A percentile compares a stretch with the other conserved stretches of the same genome.
Conservation (phyloP, 1,139 yeast genomes). For the Saccharomyces pastorianus region DNA sequence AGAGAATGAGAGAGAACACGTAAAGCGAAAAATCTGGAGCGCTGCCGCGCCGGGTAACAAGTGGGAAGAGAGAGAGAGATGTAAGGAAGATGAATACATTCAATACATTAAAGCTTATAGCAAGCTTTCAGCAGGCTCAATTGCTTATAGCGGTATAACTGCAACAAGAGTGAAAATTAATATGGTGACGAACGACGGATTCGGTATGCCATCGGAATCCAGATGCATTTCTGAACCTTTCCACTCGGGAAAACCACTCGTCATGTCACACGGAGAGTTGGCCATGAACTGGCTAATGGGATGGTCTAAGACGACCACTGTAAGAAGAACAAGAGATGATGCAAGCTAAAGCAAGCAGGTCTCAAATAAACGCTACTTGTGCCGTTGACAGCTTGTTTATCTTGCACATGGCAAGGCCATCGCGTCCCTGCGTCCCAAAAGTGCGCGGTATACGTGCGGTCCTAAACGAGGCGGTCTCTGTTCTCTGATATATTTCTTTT, state of each 20-base stretch:
- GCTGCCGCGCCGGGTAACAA: background rate
- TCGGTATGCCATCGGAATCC: background rate
- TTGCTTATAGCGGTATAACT: background rate
- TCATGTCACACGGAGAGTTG: background rate
- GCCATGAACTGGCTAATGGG: background rate
- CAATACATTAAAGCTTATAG: too few relatives aligned
- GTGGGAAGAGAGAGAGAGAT: background rate
- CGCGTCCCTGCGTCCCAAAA: background rate
- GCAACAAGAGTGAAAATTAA: background rate
- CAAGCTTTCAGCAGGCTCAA: background rate
- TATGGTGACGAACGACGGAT: background rate
- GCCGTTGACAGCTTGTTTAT: background rate
- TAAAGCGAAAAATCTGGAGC: background rate
- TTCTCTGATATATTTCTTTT: background rate
- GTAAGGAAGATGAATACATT: too few relatives aligned
- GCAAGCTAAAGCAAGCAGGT: background rate
- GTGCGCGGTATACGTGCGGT: background rate
- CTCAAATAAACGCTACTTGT: background rate
- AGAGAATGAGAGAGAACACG: conserved; percentile 1
- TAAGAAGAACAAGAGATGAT: background rate
- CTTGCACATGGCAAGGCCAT: background rate
- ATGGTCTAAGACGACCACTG: background rate
- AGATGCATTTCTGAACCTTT: background rate
- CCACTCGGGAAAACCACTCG: background rate
- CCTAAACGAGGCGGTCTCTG: background rate